Base-by-base conservation (phyloP, 345 rosid species). In the Garcia nutans region DNA sequence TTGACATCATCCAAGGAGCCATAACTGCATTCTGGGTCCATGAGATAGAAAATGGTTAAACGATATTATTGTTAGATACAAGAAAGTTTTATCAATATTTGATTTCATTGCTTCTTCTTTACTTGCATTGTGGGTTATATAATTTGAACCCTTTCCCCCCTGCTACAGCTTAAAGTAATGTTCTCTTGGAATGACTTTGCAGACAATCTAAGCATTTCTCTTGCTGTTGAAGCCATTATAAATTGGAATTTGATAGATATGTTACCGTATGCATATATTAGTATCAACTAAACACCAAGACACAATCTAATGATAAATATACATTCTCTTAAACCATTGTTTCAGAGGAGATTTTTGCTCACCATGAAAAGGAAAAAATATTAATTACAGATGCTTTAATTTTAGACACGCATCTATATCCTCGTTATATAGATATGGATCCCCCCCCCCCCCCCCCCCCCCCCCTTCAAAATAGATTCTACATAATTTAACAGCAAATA, bases 171-270 rank as follows among this genome's bases (percentile, higher is more conserved):
- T 82, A 86, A 83, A 79, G 60, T 9, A 5, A 52, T 62, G 68
- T 63, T 74, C 74, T 52, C 41, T 55, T 68, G 65, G 81, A 79
- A 73, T 82, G 61, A 67, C 88, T 85, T 85, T 41, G 71, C 37
- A 60, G 54, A 50, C 77, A 77, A 82, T 81, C 76, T 33, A 77
- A 22, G 0, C 2, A 24, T 42, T 54, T 20, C 42, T 58, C 56
- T 56, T 72, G 66, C 23, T 44, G 66, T 19, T 72, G 64, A 72
- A 42, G 66, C 26, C 54, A 13, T 15, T 58, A 6, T 19, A 24
- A 8, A 42, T 15, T 60, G 45, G 2, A 28, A 28, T 28, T 28
- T 28, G 31, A 28, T 28, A n/a, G 19, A 54, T 5, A 54, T 13
- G 6, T 54, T 33, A 33, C 19, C n/a, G 16, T 28, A 28, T 54